Conservation (phyloP, 192 early-diverging fungal genomes). For the Mortierella hygrophila region DNA sequence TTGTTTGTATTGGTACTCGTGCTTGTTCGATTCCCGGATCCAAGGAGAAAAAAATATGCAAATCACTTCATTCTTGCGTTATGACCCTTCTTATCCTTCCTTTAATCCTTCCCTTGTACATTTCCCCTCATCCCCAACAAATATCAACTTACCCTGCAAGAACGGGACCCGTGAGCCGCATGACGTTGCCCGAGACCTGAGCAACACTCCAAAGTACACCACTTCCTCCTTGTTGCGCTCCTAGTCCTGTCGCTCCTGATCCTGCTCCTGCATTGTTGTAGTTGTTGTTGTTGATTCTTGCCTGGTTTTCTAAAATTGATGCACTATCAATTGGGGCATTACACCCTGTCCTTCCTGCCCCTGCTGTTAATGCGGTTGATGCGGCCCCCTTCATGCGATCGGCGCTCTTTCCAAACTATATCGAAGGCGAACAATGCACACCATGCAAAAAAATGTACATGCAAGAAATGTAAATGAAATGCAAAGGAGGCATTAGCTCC, state of each 20-base stretch:
- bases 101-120: background rate
- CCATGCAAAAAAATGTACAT: background rate
- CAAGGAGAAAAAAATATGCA: too few species aligned
- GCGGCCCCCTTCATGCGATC: slow-evolving; percentile 18
- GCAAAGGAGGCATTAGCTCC: background rate
- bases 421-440: background rate
- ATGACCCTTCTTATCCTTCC: background rate
- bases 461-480: background rate
- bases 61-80: background rate
- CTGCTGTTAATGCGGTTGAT: background rate
- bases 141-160: slow-evolving; percentile 25
- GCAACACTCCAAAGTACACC: slow-evolving; percentile 38
- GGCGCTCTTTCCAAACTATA: slow-evolving; percentile 38
- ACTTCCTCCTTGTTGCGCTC: slow-evolving; percentile 21
- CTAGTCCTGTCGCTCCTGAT: background rate
- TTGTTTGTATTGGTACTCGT: background rate
- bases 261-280: background rate
- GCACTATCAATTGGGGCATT: background rate
- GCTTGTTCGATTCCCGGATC: background rate
- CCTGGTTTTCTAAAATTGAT: background rate
- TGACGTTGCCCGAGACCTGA: slow-evolving; percentile 32
- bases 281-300: background rate
- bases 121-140: background rate
- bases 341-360: too few species aligned
- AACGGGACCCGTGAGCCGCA: slow-evolving; percentile 39